Conservation (phyloP, 192 early-diverging fungal species). For the Coemansia sp. region DNA sequence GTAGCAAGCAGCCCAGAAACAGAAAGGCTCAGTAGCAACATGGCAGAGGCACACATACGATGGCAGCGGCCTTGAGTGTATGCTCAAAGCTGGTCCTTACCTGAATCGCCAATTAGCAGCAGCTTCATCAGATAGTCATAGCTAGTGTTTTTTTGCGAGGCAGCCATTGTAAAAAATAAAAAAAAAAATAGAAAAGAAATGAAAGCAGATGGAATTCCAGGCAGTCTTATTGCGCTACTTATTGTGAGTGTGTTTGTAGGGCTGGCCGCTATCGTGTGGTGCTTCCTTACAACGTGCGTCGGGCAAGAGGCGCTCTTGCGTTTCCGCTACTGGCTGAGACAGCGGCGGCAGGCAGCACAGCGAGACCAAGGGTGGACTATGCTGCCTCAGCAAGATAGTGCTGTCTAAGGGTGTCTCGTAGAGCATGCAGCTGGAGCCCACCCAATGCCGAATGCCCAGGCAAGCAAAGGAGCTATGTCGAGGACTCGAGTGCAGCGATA, state of each 20-base stretch:
- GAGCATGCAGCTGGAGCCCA: too few relatives aligned
- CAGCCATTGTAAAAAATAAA: conserved; percentile 32
- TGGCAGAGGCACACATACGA: not conserved
- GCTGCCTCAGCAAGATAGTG: conserved; percentile 16
- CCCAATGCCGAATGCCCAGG: too few relatives aligned
- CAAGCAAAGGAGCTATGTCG: conserved; percentile 5
- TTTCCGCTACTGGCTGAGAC: conserved; percentile 33
- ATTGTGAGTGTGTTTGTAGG: conserved; percentile 44
- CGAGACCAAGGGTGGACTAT: conserved; percentile 16
- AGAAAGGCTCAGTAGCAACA: too few relatives aligned
- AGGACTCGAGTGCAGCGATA: conserved; percentile 44
- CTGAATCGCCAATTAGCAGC: conserved; percentile 95
- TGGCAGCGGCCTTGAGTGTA: not conserved
- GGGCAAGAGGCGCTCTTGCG: conserved; percentile 38
- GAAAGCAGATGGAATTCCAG: conserved; percentile 16
- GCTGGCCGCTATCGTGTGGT: conserved; percentile 45
- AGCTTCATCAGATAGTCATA: conserved; percentile 99
- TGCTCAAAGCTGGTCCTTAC: conserved; percentile 52
- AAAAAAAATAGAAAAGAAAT: conserved; percentile 8
- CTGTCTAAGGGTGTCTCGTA: too few relatives aligned
- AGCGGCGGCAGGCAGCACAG: conserved; percentile 18
- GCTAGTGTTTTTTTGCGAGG: conserved; percentile 78
- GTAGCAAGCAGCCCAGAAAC: too few relatives aligned
- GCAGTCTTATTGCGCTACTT: conserved; percentile 38
- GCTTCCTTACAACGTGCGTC: conserved; percentile 51